Conservation (phyloP, 306 rosid genomes). For the Citrullus colocynthis region DNA sequence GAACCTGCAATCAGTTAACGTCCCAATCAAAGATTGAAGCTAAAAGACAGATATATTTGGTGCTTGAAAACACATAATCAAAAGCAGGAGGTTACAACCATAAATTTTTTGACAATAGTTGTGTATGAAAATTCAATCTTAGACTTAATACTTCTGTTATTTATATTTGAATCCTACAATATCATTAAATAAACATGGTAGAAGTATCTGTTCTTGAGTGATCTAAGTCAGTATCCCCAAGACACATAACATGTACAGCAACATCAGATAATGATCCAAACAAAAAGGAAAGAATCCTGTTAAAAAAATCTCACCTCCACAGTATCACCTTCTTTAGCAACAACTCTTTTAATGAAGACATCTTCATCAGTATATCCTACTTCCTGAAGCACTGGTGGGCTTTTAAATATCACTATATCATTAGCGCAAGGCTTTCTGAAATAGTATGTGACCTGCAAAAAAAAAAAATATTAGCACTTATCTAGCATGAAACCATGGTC, state of each 20-base stretch:
- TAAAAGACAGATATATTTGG: not conserved
- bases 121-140: not conserved
- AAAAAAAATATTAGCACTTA: conserved; percentile 5
- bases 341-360: conserved; percentile 83
- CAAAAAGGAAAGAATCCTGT: not conserved
- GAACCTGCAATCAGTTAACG: conserved; percentile 49
- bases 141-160: not conserved
- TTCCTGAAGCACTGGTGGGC: conserved; percentile 94
- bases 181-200: not conserved
- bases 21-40: not conserved
- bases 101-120: not conserved
- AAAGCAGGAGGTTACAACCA: not conserved
- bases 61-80: not conserved
- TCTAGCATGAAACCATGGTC: not conserved
- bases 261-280: not conserved
- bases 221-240: not conserved
- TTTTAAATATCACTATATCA: conserved; percentile 84
- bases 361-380: conserved; percentile 87
- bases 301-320: conserved; percentile 53
- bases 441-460: conserved; percentile 75
- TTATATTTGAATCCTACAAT: not conserved
- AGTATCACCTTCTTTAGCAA: conserved; percentile 83
- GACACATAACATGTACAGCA: not conserved
- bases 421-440: conserved; percentile 90
- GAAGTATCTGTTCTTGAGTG: not conserved